phyloP scores from a whole-genome alignment of 345 rosid genomes.

The Barbarea vulgaris region DNA sequence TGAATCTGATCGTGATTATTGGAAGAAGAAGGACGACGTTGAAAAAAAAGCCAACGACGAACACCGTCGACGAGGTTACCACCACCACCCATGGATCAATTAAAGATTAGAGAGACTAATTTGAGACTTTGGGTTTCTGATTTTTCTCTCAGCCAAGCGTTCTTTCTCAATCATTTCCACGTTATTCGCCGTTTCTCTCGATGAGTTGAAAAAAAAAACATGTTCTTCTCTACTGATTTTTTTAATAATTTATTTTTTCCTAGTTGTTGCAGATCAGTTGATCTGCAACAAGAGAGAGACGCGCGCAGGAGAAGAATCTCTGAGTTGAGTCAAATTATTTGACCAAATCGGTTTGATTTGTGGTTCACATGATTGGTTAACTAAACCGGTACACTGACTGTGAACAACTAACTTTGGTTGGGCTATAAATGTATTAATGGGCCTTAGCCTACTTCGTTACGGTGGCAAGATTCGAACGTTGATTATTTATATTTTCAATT shows the following conservation, averaged over 20 bases:
- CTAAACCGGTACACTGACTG: background rate
- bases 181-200: conserved; percentile 40
- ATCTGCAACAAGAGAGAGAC: conserved; percentile 12
- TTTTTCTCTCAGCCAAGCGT: conserved; percentile 36
- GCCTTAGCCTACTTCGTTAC: conserved; percentile 9
- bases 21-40: conserved; percentile 51
- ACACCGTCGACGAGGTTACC: conserved; percentile 72
- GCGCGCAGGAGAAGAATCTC: conserved; percentile 22
- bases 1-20: conserved; percentile 32
- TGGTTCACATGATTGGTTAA: conserved; percentile 3
- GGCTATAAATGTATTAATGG: background rate
- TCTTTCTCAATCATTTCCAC: conserved; percentile 34
- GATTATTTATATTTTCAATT: background rate
- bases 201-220: conserved; percentile 29
- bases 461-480: background rate
- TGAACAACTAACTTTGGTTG: background rate
- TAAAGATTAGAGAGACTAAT: background rate
- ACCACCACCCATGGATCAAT: conserved; percentile 58
- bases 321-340: background rate
- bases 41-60: conserved; percentile 74
- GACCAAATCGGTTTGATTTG: conserved; percentile 11
- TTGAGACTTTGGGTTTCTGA: conserved; percentile 6
- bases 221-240: background rate
- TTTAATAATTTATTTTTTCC: background rate
- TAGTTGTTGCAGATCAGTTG: conserved; percentile 7